Evolutionary conservation across 1,139 yeast genomes (phyloP), one percentile per base, ranked within the genome.

Genomic region (Pichia sp.): DNA sequence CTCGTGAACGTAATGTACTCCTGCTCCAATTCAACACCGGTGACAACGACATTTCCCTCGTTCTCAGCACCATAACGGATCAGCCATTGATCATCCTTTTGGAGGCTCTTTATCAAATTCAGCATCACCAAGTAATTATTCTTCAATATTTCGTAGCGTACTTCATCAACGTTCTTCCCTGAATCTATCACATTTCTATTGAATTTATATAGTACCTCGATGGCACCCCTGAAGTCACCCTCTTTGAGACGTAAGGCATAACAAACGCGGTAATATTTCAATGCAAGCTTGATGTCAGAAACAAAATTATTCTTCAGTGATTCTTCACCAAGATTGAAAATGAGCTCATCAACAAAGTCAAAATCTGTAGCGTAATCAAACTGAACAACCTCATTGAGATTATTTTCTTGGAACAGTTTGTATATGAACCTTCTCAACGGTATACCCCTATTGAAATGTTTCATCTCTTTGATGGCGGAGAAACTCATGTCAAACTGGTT

Each of bases 171-270:
- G 11, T 27, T 17, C n/a, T n/a, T n/a, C n/a, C n/a, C n/a, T n/a
- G n/a, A n/a, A n/a, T n/a, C n/a, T n/a, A n/a, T n/a, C 6, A 27
- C 10, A 6, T 27, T 22, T 10, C 61, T 58, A 29, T 77, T 72
- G 48, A 72, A 76, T 40, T 65, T 59, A 48, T 76, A 76, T 34
- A 77, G 58, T 1, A 80, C 63, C 47, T 77, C 81, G 20, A 68
- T 59, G 1, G 83, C 74, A 6, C 75, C 74, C 46, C 82, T 58
- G 44, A 62, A 67, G 51, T 75, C 77, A 11, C 64, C 63, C 23
- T 49, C 51, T 26, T 56, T 51, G 22, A 54, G 52, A 46, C 84
- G 67, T 69, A 79, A 72, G 0, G 81, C 60, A 49, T 73, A 75
- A 36, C 74, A 56, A 26, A 72, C 67, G 49, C 77, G 70, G 52